phyloP scores from a whole-genome alignment of 176 grass and related monocot genomes.

The Zoysia japonica region DNA sequence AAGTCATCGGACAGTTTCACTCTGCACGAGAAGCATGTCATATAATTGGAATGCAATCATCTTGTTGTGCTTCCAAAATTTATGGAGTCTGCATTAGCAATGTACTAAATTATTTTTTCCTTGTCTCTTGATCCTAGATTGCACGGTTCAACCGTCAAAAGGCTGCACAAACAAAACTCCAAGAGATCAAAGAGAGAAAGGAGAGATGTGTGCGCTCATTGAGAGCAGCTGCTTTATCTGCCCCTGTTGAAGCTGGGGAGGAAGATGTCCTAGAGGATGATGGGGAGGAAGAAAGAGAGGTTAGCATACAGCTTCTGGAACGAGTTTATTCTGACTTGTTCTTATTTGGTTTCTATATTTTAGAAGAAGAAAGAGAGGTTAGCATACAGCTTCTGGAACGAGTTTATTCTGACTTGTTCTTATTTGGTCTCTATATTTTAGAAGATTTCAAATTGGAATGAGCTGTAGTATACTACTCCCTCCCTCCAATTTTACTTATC shows the following conservation, averaged over 20 bases:
- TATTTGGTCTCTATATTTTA: conserved; percentile 3
- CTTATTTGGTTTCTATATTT: not conserved
- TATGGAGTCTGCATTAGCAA: not conserved
- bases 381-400: conserved; percentile 16
- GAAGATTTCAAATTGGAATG: conserved; percentile 46
- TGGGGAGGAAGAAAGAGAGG: conserved; percentile 96
- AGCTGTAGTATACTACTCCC: conserved; percentile 5
- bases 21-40: not conserved
- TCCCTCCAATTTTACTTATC: too few relatives aligned
- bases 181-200: conserved; percentile 86
- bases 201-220: conserved; percentile 71
- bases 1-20: not conserved
- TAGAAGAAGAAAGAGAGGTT: conserved; percentile 94
- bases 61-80: not conserved
- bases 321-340: not conserved
- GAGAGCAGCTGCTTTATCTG: conserved; percentile 68
- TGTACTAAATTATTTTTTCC: not conserved
- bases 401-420: not conserved
- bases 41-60: not conserved
- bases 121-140: conserved; percentile 47
- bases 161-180: conserved; percentile 76
- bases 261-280: conserved; percentile 80
- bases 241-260: conserved; percentile 64
- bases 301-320: conserved; percentile 35
- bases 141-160: conserved; percentile 71